Evolutionary conservation across 169 alveolate species (phyloP).

Genomic region (Cyclospora cayetanensis): DNA sequence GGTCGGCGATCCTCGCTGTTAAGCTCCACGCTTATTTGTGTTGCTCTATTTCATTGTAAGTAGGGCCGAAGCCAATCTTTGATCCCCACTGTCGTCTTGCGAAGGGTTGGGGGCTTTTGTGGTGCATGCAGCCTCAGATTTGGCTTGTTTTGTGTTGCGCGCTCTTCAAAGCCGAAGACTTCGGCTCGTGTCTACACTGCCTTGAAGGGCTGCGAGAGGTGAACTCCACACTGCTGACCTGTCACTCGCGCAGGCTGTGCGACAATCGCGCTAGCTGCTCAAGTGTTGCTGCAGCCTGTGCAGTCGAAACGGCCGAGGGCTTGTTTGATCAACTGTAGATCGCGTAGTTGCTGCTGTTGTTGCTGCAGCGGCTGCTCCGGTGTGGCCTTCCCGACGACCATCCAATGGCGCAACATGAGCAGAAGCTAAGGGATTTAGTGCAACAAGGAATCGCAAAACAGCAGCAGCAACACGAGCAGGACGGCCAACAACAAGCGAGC

Average conservation of each 20-base stretch:
- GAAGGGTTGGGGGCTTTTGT: conserved; percentile 6
- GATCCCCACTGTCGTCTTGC: too few relatives aligned
- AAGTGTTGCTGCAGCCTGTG: too few relatives aligned
- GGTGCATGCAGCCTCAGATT: conserved; percentile 14
- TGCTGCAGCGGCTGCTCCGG: conserved; percentile 45
- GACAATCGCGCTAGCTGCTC: too few relatives aligned
- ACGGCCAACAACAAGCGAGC: neutral
- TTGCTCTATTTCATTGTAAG: too few relatives aligned
- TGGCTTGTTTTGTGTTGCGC: conserved; percentile 54
- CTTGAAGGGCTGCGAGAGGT: conserved; percentile 33
- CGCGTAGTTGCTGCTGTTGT: conserved; percentile 10
- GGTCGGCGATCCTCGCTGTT: too few relatives aligned
- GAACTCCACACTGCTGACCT: too few relatives aligned
- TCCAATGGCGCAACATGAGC: conserved; percentile 28
- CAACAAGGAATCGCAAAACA: neutral
- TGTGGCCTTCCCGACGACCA: conserved; percentile 13
- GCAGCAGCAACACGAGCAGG: conserved; percentile 26
- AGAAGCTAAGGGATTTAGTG: conserved; percentile 13
- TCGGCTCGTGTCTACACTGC: neutral
- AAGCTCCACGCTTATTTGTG: too few relatives aligned
- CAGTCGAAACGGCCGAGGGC: too few relatives aligned
- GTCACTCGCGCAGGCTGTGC: too few relatives aligned
- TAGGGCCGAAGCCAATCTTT: too few relatives aligned
- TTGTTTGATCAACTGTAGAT: too few relatives aligned
- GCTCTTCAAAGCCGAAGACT: neutral